Conservation (phyloP, 495 filamentous ascomycete genomes). For the Talaromyces borbonicus region DNA sequence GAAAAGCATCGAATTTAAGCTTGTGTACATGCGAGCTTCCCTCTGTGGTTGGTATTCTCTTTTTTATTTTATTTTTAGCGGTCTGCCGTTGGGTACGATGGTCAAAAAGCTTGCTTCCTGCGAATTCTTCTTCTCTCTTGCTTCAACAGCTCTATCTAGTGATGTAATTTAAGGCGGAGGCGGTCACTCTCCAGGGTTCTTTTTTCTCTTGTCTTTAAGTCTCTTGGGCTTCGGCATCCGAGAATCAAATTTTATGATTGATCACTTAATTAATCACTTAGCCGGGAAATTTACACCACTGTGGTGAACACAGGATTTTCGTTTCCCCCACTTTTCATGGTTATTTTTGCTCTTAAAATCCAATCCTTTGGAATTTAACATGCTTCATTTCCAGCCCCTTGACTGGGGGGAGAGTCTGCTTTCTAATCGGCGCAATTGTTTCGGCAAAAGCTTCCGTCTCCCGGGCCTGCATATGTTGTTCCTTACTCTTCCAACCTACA, state of each 20-base stretch:
- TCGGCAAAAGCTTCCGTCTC: slow-evolving; percentile 35
- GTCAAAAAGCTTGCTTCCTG: slow-evolving; percentile 7
- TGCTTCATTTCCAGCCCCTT: slow-evolving; percentile 34
- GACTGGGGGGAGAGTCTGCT: slow-evolving; percentile 24
- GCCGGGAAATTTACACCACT: too few relatives aligned
- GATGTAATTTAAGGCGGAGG: slow-evolving; percentile 33
- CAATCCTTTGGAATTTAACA: slow-evolving; percentile 30
- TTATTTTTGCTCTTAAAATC: too few relatives aligned
- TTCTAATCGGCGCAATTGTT: slow-evolving; percentile 27
- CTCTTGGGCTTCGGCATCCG: too few relatives aligned
- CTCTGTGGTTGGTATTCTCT: not conserved
- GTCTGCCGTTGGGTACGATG: not conserved
- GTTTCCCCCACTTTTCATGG: too few relatives aligned
- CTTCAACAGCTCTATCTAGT: slow-evolving; percentile 20
- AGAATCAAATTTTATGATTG: too few relatives aligned
- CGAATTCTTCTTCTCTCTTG: slow-evolving; percentile 15
- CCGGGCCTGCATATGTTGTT: slow-evolving; percentile 39
- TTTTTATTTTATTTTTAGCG: not conserved
- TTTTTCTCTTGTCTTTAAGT: not conserved
- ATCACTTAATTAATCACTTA: too few relatives aligned
- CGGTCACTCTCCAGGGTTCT: slow-evolving; percentile 19
- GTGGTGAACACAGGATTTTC: too few relatives aligned
- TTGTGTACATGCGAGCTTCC: too few relatives aligned
- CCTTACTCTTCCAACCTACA: slow-evolving; percentile 46
- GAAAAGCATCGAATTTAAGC: slow-evolving; percentile 67